A percentile compares a stretch with the other conserved stretches of the same genome.
These are phyloP conservation scores for Diaporthe nobilis DNA, from an alignment of 2,329 filamentous ascomycete species.

Conservation along the genomic window DNA sequence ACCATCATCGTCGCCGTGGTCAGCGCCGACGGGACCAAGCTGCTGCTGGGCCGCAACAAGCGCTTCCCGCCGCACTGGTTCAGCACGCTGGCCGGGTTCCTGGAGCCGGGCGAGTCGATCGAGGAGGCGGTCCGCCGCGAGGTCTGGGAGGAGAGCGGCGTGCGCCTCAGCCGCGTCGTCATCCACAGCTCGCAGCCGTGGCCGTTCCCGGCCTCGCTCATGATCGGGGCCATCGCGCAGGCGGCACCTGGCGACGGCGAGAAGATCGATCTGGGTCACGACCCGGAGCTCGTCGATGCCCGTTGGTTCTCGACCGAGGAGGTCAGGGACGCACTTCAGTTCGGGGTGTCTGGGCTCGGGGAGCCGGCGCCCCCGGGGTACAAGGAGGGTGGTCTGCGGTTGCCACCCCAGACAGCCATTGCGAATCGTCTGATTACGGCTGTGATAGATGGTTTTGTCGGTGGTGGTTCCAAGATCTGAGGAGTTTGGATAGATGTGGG, in stretches of 20 bases:
- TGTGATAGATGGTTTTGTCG: slow-evolving; percentile 82
- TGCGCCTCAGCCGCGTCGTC: slow-evolving; percentile 81
- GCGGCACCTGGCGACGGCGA: slow-evolving; percentile 82
- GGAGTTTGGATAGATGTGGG: background rate
- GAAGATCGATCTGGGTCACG: slow-evolving; percentile 84
- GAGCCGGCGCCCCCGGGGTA: slow-evolving; percentile 76
- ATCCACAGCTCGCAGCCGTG: slow-evolving; percentile 89
- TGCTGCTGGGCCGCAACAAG: slow-evolving; percentile 88
- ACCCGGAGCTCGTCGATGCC: slow-evolving; percentile 91
- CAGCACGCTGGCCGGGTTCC: slow-evolving; percentile 88
- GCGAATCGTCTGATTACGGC: slow-evolving; percentile 89
- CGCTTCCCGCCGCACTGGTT: slow-evolving; percentile 90
- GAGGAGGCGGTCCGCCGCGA: slow-evolving; percentile 88
- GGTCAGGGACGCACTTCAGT: slow-evolving; percentile 79
- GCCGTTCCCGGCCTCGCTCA: slow-evolving; percentile 87
- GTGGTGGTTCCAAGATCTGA: slow-evolving; percentile 67
- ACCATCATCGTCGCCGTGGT: slow-evolving; percentile 96
- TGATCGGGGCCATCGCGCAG: slow-evolving; percentile 92
- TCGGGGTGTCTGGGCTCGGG: slow-evolving; percentile 77
- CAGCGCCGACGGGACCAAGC: slow-evolving; percentile 79
- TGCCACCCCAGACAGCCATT: slow-evolving; percentile 92
- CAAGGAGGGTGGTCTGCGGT: slow-evolving; percentile 80
- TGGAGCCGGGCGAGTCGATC: slow-evolving; percentile 87
- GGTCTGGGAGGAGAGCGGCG: slow-evolving; percentile 89
- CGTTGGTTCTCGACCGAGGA: slow-evolving; percentile 90